Conservation (phyloP, 1,284 basidiomycete species). For the Peniophora sp. region DNA sequence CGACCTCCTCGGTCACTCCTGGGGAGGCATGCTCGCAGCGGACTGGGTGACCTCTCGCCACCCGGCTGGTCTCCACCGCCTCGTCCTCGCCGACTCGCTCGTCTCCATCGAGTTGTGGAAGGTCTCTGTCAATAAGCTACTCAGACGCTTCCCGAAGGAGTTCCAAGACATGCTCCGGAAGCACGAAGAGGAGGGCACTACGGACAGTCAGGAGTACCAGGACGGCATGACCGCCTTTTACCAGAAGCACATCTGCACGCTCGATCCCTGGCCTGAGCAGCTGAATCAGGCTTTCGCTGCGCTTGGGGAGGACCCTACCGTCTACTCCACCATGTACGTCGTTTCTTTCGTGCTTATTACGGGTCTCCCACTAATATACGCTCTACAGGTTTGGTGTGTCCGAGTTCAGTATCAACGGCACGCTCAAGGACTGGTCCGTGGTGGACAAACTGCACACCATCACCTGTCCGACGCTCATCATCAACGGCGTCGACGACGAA, state of each 20-base stretch:
- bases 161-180: slow-evolving; percentile 15
- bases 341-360: background rate
- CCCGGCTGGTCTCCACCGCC: slow-evolving; percentile 30
- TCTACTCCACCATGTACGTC: slow-evolving; percentile 38
- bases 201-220: slow-evolving; percentile 35
- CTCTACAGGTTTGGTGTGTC: slow-evolving; percentile 40
- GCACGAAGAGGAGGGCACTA: slow-evolving; percentile 40
- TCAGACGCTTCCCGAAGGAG: slow-evolving; percentile 8
- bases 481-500: slow-evolving; percentile 44
- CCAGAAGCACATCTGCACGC: slow-evolving; percentile 33
- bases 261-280: slow-evolving; percentile 34
- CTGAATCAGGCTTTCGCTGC: slow-evolving; percentile 18
- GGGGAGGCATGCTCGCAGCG: slow-evolving; percentile 44
- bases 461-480: slow-evolving; percentile 37
- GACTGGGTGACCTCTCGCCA: slow-evolving; percentile 15
- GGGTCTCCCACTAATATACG: slow-evolving; percentile 4
- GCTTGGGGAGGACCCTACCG: slow-evolving; percentile 37
- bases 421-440: slow-evolving; percentile 41
- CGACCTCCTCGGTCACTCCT: slow-evolving; percentile 40
- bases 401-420: slow-evolving; percentile 40
- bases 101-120: slow-evolving; percentile 18
- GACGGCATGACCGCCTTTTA: slow-evolving; percentile 36
- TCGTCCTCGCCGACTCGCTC: slow-evolving; percentile 28
- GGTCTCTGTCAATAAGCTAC: background rate
- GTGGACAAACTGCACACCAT: slow-evolving; percentile 36